These are phyloP conservation scores for Teratosphaeria gauchensis DNA, from an alignment of 2,329 filamentous ascomycete species.

Conservation along the genomic window DNA sequence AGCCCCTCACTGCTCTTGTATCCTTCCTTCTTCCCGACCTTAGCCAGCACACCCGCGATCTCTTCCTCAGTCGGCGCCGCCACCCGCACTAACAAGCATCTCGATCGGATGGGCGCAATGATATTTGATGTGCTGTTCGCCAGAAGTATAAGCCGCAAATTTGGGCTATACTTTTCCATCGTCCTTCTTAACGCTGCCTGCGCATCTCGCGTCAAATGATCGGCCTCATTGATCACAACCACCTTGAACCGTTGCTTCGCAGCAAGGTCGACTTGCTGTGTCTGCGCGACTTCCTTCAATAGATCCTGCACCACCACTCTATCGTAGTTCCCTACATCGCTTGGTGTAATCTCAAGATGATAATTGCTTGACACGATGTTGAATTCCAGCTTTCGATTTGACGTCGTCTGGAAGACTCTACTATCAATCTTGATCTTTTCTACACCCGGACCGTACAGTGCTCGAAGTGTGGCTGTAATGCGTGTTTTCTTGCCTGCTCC, in stretches of 20 bases:
- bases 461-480: constrained; percentile 88
- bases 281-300: constrained; percentile 95
- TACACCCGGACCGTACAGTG: constrained; percentile 90
- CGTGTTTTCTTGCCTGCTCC: constrained; percentile 97
- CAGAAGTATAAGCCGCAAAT: constrained; percentile 79
- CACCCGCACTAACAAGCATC: constrained; percentile 84
- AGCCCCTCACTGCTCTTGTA: constrained; percentile 69
- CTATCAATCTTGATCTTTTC: constrained; percentile 99
- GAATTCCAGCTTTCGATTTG: constrained; percentile 97
- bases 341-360: constrained; percentile 95
- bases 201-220: constrained; percentile 85
- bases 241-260: constrained; percentile 95
- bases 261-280: constrained; percentile 90
- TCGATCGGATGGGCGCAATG: constrained; percentile 91
- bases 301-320: constrained; percentile 92
- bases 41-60: constrained; percentile 65
- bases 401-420: constrained; percentile 84
- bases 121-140: constrained; percentile 97
- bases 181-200: constrained; percentile 89
- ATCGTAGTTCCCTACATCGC: constrained; percentile 93
- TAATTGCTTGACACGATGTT: constrained; percentile 97
- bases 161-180: constrained; percentile 99
- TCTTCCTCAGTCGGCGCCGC: constrained; percentile 78
- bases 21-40: constrained; percentile 66
- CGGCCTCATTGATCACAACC: constrained; percentile 97